Evolutionary conservation across 345 rosid genomes (phyloP).

Genomic region (Ceriops decandra): DNA sequence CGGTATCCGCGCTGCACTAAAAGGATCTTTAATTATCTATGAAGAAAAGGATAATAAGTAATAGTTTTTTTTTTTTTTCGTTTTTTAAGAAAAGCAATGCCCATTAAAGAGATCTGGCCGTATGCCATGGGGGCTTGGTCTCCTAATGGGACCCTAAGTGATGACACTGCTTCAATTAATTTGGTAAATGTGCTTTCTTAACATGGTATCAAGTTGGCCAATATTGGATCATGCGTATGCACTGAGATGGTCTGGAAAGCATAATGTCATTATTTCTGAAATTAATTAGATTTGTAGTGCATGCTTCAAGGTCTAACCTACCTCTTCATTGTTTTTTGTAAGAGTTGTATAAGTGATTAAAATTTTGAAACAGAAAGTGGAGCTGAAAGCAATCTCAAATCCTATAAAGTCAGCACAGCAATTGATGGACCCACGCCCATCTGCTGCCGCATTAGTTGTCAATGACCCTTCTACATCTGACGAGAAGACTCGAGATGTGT

Average conservation of each 20-base stretch:
- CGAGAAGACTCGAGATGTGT: conserved; percentile 29
- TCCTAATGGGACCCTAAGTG: too few species aligned
- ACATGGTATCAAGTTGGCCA: conserved; percentile 13
- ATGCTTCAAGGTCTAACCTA: too few species aligned
- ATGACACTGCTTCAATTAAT: conserved; percentile 26
- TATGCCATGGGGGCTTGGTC: too few species aligned
- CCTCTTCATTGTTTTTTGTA: too few species aligned
- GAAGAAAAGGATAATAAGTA: conserved; percentile 15
- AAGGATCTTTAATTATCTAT: background rate
- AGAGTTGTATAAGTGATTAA: too few species aligned
- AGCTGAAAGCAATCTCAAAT: conserved; percentile 23
- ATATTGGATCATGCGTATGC: background rate
- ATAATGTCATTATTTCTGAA: too few species aligned
- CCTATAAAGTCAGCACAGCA: conserved; percentile 30
- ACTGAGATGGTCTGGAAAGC: too few species aligned
- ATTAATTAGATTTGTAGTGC: too few species aligned
- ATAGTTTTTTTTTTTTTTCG: too few species aligned
- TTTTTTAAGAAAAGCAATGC: too few species aligned
- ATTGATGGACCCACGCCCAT: conserved; percentile 38
- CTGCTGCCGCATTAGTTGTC: conserved; percentile 30
- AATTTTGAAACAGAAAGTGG: conserved; percentile 25
- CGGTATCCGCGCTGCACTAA: background rate
- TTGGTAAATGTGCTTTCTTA: conserved; percentile 28
- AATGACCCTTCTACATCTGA: conserved; percentile 32
- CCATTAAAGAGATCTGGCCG: too few species aligned